Base-by-base conservation (phyloP, 2,329 filamentous ascomycete species). In the Trichoderma breve region DNA sequence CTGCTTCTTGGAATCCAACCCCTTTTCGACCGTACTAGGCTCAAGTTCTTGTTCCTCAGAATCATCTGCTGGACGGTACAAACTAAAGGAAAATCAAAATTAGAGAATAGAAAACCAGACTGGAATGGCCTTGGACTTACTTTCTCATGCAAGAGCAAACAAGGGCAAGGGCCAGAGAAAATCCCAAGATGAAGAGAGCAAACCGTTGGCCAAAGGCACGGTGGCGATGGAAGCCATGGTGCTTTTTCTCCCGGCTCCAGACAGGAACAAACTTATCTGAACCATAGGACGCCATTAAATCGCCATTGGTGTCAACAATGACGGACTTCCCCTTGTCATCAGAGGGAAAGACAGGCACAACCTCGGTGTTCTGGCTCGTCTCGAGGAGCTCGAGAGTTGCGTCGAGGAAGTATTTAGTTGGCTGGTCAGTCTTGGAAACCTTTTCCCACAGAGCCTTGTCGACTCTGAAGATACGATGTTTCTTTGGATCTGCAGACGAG, bases 231-330 rank as follows among this genome's bases (percentile, higher is more conserved):
- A 61, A 66, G 6, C 69, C 30, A 21, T 63, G 55, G 3, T n/a
- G 21, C 64, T 24, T 47, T 8, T 26, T 32, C 26, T 61, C 51
- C 4, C 51, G 34, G 9, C 36, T 34, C 71, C 71, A 72, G 24
- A 72, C 39, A 14, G 71, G 71, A 26, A 70, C 36, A 15, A 71
- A 70, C 67, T 71, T 71, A 3, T 68, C 62, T 21, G 51, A 69
- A 32, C 61, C 71, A 32, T 71, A 71, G 5, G 71, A 30, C 3
- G 73, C 39, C 62, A 76, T 57, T 26, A 76, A 6, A 2, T 76
- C 72, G 51, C 73, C 74, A n/a, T 75, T 73, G 58, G 65, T 28
- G 24, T 77, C 74, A 14, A 71, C 53, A 47, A 75, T 73, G 70
- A 72, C 72, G 30, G 58, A 62, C 8, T 61, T 63, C 24, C 63